Evolutionary conservation across 2,329 filamentous ascomycete species (phyloP), one percentile per base, ranked within the genome.

Genomic region (Talaromyces sp.): DNA sequence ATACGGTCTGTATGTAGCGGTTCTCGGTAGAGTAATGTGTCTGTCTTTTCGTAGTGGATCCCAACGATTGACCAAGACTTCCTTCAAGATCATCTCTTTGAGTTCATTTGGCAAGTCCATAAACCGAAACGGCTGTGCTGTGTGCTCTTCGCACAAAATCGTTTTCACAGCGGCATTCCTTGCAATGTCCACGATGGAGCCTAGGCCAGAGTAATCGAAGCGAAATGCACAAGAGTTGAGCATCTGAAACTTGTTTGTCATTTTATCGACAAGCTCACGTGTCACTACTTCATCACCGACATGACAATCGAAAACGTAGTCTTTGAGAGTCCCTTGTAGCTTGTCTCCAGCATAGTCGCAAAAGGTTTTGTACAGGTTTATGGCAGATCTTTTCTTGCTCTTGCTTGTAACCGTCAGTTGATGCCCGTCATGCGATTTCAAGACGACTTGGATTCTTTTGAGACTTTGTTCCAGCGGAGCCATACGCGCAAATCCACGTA

Each of bases 61-160:
- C 22, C 27, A 52, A 8, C 25, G 19, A 62, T 30, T 55, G 36
- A 62, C 55, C 30, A 72, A 55, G 9, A 66, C 42, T 25, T 63
- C 27, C 19, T 69, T 64, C 15, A 70, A 62, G 19, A 70, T 58
- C 58, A 70, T 64, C n/a, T 66, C 59, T 51, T 72, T 70, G 2
- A 72, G 53, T 58, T 72, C 70, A 42, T 67, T 67, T 9, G 70
- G 70, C 9, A 72, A 65, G 27, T 61, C 52, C 27, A 61, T 58
- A 51, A 67, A 72, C 3, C 60, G 64, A 55, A 72, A 72, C 0
- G 62, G 19, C 17, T 53, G 17, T 17, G 22, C 19, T 6, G 28
- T 28, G 15, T 30, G 8, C 30, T 58, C 6, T n/a, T n/a, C 15
- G 19, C 2, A 11, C 17, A 10, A 3, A 13, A 8, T 57, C 3